Conservation (phyloP, 164 flowering plant genomes). For the Stephania cephalantha region DNA sequence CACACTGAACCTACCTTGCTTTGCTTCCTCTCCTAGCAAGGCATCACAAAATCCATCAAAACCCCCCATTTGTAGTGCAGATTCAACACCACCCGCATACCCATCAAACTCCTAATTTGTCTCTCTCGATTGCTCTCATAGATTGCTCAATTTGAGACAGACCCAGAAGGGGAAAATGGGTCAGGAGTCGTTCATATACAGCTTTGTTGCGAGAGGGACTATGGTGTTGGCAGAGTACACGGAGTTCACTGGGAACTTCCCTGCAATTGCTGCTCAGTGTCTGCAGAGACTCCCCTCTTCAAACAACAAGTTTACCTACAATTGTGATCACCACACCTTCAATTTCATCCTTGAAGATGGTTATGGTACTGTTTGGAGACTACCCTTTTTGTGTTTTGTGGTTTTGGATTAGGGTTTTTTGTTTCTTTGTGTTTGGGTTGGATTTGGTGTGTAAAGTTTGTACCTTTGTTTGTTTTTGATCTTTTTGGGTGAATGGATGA, state of each 20-base stretch:
- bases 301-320: constrained; percentile 79
- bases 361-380: constrained; percentile 35
- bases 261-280: constrained; percentile 77
- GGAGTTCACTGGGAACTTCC: constrained; percentile 80
- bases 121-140: background rate
- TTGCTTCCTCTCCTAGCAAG: background rate
- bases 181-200: constrained; percentile 75
- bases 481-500: background rate
- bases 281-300: constrained; percentile 64
- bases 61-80: background rate
- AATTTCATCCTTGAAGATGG: constrained; percentile 79
- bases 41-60: background rate
- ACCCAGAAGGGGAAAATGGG: constrained; percentile 28
- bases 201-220: constrained; percentile 83
- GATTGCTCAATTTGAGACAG: background rate
- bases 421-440: background rate
- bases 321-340: constrained; percentile 71
- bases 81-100: background rate
- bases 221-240: constrained; percentile 75
- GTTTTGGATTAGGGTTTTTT: background rate
- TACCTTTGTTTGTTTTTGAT: background rate
- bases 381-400: background rate
- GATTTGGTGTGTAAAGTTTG: background rate
- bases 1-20: background rate
- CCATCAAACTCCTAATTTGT: background rate